Percentiles rank a stretch among this genome's conserved stretches.
phyloP scores from a whole-genome alignment of 2,329 filamentous ascomycete species.

The Xylaria sp. region DNA sequence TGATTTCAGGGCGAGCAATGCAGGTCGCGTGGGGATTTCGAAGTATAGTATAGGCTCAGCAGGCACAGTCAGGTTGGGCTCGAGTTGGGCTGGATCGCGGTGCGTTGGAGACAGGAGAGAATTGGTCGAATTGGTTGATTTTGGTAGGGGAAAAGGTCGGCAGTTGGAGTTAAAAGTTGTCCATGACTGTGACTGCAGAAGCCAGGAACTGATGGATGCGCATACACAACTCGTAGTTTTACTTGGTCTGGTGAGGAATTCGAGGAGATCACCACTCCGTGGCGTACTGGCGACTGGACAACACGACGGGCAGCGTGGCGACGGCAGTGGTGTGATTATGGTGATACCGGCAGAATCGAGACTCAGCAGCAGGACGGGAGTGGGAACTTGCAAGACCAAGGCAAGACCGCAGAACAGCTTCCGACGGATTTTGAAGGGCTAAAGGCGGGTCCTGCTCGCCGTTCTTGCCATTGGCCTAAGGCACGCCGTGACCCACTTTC shows the following conservation, averaged over 20 bases:
- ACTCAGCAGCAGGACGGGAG: neutral
- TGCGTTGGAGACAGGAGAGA: neutral
- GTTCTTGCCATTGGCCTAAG: neutral
- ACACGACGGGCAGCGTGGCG: conserved; percentile 8
- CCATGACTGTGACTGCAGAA: conserved; percentile 6
- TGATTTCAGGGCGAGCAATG: neutral
- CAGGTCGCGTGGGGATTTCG: neutral
- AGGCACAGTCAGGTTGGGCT: neutral
- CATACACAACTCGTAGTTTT: conserved; percentile 4
- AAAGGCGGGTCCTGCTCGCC: neutral
- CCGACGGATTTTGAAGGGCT: neutral
- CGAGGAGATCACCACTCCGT: conserved; percentile 24
- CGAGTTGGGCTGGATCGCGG: neutral
- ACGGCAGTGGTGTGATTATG: conserved; percentile 13
- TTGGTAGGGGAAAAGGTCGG: neutral
- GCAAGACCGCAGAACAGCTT: neutral
- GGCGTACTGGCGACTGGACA: conserved; percentile 5
- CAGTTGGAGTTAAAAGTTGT: neutral
- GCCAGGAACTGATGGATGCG: neutral
- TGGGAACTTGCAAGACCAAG: neutral
- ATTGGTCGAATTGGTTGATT: neutral
- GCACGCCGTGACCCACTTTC: neutral
- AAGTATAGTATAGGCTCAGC: neutral
- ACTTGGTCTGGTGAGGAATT: conserved; percentile 17
- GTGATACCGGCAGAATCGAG: neutral